Base-by-base conservation (phyloP, 805 yeast species). In the Yamadazyma sp. region DNA sequence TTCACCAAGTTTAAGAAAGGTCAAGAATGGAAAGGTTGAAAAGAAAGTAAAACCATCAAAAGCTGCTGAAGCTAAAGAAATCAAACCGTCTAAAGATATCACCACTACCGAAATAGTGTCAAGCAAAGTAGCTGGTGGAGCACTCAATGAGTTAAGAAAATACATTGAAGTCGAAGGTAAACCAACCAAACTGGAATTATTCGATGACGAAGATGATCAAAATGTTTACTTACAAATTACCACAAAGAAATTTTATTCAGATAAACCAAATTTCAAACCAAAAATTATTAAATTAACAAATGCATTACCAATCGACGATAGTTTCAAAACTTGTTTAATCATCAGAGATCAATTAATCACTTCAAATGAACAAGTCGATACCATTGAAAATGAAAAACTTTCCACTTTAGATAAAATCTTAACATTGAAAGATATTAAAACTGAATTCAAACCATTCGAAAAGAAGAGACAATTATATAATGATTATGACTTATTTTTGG, bases 381-480 rank as follows among this genome's bases (percentile, higher is more conserved):
- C 60, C 38, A 64, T 76, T 36, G 82, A 76, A 55, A 58, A 58
- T 24, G 70, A 62, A 23, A 48, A 63, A 14, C 62, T 76, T 21
- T 72, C 75, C 15, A 59, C 73, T 25, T 58, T 77, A 28, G 38
- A 58, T 15, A 72, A 74, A 49, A 79, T 89, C 36, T 70, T 88
- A 22, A 74, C 93, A 5, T 81, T 82, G 36, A 70, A 77, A 30
- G 83, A 87, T 47, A 70, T 93, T 44, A 86, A 86, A 58, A 85
- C 88, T 22, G 83, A 82, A 42, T 91, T 79, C 71, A 87, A 87
- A 64, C 77, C 86, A n/a, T 93, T 67, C 51, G 97, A 93, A 60
- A 81, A 88, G 40, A 80, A 88, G 58, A 80, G 97, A 57, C 81
- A 79, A 43, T 76, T 93, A 41, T 60, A 73, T 27, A 57, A 70